Base-by-base conservation (phyloP, 345 rosid species). In the Euphorbia lathyris region DNA sequence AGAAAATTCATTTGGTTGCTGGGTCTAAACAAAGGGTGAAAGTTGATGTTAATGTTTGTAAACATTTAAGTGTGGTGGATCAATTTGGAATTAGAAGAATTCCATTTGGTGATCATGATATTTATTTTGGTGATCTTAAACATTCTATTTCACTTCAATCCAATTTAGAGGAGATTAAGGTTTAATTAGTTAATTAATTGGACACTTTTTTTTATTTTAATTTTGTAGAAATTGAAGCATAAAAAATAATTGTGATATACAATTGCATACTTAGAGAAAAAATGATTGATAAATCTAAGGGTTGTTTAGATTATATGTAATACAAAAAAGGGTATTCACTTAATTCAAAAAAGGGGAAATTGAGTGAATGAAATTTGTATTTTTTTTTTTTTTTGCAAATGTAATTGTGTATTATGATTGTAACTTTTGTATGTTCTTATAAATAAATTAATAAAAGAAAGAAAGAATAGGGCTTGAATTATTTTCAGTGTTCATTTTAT, bases 21-120 rank as follows among this genome's bases (percentile, higher is more conserved):
- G 84, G 96, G 12, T 84, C 89, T 26, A 77, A 72, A 52, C 79
- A 38, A 75, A 80, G 58, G 25, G 83, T 92, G 34, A 79, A 32
- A 71, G 40, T 95, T 23, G 71, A 76, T 36, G 10, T 95, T 74
- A 87, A 86, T 58, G 90, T 84, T 65, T 95, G 99, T 50, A 83
- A 90, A 75, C 96, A 92, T 73, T 77, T 95, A 60, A 88, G 92
- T 50, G 83, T 90, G 9, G 97, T 83, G 3, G 99, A 95, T 58
- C 75, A 75, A 68, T 80, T 79, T 9, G 99, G 99, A 8, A 81
- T 81, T 73, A 87, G 92, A 78, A 95, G 99, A 76, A 85, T 95
- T 69, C 99, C 99, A 4, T 77, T 88, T 77, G 97, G 97, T 59
- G 76, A 88, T 42, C 99, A 95, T 69, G 68, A 74, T 32, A 51